Conservation (phyloP, 371 early-diverging fungal genomes). For the Mucor lusitanicus region DNA sequence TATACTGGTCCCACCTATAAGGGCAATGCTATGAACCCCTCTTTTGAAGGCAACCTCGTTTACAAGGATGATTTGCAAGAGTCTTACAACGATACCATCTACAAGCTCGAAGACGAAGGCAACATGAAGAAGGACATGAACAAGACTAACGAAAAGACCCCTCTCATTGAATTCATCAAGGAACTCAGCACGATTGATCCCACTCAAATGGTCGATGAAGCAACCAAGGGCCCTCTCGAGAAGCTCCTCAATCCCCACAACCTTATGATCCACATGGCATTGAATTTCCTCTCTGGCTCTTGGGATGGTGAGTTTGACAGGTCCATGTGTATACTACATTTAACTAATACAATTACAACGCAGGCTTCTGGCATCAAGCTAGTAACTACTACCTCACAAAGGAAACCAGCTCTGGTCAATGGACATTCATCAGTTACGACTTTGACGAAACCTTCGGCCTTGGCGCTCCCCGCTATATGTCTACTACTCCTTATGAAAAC, state of each 20-base stretch:
- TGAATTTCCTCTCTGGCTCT: constrained; percentile 49
- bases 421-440: constrained; percentile 55
- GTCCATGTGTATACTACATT: too few species aligned
- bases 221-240: constrained; percentile 32
- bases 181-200: constrained; percentile 26
- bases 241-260: constrained; percentile 32
- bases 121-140: constrained; percentile 14
- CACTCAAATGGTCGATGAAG: constrained; percentile 24
- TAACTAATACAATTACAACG: too few species aligned
- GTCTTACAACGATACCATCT: constrained; percentile 34
- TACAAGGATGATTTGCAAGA: constrained; percentile 34
- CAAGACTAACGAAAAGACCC: constrained; percentile 21
- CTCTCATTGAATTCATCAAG: constrained; percentile 29
- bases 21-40: constrained; percentile 34
- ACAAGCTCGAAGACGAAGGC: constrained; percentile 39
- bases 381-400: constrained; percentile 53
- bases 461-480: constrained; percentile 36
- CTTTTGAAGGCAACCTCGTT: constrained; percentile 35
- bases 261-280: constrained; percentile 46
- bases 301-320: constrained; percentile 36
- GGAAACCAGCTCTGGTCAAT: constrained; percentile 38
- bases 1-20: constrained; percentile 40
- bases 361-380: constrained; percentile 42
- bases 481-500: constrained; percentile 36
- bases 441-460: constrained; percentile 58